These are phyloP conservation scores for Paragyromitra xinjiangensis DNA, from an alignment of 495 filamentous ascomycete genomes.

Conservation along the genomic window DNA sequence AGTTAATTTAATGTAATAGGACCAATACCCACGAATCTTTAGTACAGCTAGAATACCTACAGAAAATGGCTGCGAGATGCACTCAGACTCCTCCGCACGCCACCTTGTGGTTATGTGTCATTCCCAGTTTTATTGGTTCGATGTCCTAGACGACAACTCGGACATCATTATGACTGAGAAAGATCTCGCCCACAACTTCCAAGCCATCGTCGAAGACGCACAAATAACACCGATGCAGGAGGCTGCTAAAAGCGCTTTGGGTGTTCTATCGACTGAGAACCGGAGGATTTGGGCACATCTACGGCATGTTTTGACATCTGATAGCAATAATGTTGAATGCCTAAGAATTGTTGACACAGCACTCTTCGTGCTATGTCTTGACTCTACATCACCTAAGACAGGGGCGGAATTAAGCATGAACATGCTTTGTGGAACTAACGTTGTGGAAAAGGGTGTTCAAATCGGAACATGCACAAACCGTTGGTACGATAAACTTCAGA, in stretches of 20 bases:
- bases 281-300: constrained; percentile 93
- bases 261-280: constrained; percentile 95
- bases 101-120: constrained; percentile 94
- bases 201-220: constrained; percentile 91
- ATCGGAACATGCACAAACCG: constrained; percentile 97
- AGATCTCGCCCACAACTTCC: constrained; percentile 89
- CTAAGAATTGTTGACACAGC: constrained; percentile 94
- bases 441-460: constrained; percentile 91
- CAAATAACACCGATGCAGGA: constrained; percentile 88
- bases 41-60: constrained; percentile 95
- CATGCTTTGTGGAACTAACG: constrained; percentile 96
- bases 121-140: constrained; percentile 99
- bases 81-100: constrained; percentile 85
- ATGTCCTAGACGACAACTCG: constrained; percentile 91
- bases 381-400: constrained; percentile 84
- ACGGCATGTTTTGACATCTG: constrained; percentile 82
- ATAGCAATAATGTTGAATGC: constrained; percentile 92
- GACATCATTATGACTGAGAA: constrained; percentile 98
- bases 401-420: constrained; percentile 88
- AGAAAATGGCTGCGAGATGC: constrained; percentile 94
- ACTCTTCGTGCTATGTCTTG: constrained; percentile 88
- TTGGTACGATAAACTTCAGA: constrained; percentile 99
- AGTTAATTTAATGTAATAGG: constrained; percentile 58
- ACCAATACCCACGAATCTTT: constrained; percentile 95
- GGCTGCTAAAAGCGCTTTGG: constrained; percentile 90